Conservation (phyloP, 306 rosid genomes). For the Delonix regia region DNA sequence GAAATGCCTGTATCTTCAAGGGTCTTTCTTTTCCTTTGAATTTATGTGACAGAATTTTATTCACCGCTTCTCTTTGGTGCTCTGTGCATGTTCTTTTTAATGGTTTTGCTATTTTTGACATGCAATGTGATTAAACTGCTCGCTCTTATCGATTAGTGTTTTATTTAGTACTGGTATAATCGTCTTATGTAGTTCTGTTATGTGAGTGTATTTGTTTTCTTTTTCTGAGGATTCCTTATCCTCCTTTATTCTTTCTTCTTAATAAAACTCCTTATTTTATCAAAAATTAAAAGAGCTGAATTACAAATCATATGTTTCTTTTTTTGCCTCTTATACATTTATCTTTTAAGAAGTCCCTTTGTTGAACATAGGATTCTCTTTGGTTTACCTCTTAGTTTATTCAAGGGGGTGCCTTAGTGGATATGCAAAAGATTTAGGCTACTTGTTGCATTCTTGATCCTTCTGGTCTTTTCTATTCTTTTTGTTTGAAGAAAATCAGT, state of each 20-base stretch:
- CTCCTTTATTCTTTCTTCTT: not conserved
- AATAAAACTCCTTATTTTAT: not conserved
- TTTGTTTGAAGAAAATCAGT: no score
- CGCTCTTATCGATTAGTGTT: no score
- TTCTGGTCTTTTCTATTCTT: no score
- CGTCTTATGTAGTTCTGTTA: not conserved
- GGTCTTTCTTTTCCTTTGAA: not conserved
- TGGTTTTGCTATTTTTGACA: no score
- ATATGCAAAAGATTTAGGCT: not conserved
- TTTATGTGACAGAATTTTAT: not conserved
- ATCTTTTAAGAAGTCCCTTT: slow-evolving; percentile 6
- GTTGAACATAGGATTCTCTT: not conserved
- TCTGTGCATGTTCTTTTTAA: not conserved
- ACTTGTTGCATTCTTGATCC: not conserved
- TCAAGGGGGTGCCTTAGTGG: not conserved
- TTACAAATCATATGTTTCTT: slow-evolving; percentile 13
- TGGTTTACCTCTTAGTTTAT: not conserved
- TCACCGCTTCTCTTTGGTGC: not conserved
- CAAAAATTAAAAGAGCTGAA: not conserved
- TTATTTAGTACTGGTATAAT: not conserved
- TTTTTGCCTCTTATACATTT: slow-evolving; percentile 13
- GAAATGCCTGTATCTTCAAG: not conserved
- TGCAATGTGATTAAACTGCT: no score
- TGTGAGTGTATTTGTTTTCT: not conserved
- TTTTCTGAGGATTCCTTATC: not conserved